Conservation (phyloP, 2,329 filamentous ascomycete genomes). For the Ceratocystis colombiana region DNA sequence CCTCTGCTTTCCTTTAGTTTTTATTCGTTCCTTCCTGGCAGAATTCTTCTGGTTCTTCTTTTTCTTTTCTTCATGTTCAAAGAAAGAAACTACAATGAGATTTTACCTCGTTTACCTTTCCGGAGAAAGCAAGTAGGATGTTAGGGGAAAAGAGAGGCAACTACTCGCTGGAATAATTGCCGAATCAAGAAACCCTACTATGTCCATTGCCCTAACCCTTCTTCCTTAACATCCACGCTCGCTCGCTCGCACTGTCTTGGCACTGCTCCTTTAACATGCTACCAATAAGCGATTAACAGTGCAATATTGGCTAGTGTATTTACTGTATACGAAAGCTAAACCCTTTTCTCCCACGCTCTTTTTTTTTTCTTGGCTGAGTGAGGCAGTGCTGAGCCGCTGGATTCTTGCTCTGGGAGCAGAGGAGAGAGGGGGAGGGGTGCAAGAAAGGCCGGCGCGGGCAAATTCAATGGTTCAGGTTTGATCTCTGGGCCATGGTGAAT, state of each 20-base stretch:
- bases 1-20: neutral
- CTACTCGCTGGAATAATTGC: neutral
- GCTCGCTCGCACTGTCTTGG: neutral
- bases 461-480: neutral
- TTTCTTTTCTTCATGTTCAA: neutral
- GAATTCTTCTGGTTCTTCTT: neutral
- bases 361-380: conserved; percentile 11
- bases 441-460: neutral
- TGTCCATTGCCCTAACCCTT: neutral
- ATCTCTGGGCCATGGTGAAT: neutral
- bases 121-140: neutral
- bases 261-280: too few relatives aligned
- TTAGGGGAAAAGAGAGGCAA: neutral
- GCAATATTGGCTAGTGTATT: too few relatives aligned
- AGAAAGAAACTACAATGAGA: neutral
- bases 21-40: neutral
- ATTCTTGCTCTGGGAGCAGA: neutral
- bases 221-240: neutral
- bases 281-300: too few relatives aligned
- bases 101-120: too few relatives aligned
- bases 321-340: neutral
- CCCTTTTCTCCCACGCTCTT: neutral
- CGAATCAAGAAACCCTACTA: neutral
- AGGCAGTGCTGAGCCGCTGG: conserved; percentile 9
- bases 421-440: neutral